phyloP scores from a whole-genome alignment of 805 yeast genomes.

The Spathaspora girioi region DNA sequence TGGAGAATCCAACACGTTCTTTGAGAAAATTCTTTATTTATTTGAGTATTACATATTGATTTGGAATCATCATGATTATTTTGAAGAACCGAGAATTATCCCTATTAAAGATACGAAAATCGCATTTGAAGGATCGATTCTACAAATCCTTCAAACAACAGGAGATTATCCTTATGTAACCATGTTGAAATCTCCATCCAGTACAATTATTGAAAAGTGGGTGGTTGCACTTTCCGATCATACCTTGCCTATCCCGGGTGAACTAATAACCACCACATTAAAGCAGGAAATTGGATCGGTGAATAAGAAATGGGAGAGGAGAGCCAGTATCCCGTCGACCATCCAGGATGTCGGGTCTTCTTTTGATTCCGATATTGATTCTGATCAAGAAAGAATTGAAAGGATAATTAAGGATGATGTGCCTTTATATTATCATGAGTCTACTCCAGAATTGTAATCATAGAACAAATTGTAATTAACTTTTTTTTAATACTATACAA shows the following conservation, averaged over 20 bases:
- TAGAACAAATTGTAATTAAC: too few species aligned
- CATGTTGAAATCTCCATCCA: constrained; percentile 4
- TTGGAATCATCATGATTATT: constrained; percentile 11
- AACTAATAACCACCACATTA: constrained; percentile 33
- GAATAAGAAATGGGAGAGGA: neutral
- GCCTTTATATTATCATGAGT: neutral
- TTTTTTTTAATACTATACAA: too few species aligned
- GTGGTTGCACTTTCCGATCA: constrained; percentile 37
- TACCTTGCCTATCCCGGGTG: constrained; percentile 28
- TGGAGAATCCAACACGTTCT: constrained; percentile 7
- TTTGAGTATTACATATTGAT: constrained; percentile 31
- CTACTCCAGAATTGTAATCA: too few species aligned
- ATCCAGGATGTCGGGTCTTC: neutral
- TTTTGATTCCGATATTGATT: neutral
- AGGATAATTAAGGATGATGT: neutral
- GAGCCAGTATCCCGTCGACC: neutral
- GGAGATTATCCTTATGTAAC: neutral
- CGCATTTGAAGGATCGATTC: constrained; percentile 2
- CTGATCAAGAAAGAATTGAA: constrained; percentile 3
- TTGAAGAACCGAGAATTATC: neutral
- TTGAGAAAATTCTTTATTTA: constrained; percentile 21
- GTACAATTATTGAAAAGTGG: constrained; percentile 41
- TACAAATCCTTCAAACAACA: neutral
- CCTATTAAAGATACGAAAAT: constrained; percentile 2
- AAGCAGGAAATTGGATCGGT: constrained; percentile 3